Base-by-base conservation (phyloP, 2,329 filamentous ascomycete species). In the Stemphylium vesicarium region DNA sequence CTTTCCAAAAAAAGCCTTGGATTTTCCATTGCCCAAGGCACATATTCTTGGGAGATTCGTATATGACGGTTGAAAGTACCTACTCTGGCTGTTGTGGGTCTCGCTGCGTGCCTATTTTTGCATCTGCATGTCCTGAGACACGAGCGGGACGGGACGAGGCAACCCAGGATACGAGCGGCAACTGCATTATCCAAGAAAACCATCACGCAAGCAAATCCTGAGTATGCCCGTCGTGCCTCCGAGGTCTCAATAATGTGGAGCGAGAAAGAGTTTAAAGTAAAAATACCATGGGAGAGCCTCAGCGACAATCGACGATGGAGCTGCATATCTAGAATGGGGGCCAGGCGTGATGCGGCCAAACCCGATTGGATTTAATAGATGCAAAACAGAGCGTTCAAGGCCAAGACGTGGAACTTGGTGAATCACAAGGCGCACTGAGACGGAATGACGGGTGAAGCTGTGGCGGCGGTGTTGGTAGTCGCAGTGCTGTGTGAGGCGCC, bases 111-210 rank as follows among this genome's bases (percentile, higher is more conserved):
- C 16, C 20, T 44, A 50, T 53, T 42, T 43, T 43, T 38, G 56
- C 33, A 44, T 11, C 32, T 37, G 41, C 36, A 15, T 50, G 24
- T 29, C 33, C 56, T 48, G 48, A 46, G 26, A 41, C 45, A 29
- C 15, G 37, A 13, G 49, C 53, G 45, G 56, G 53, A 35, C 49
- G 53, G 53, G 38, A 42, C 49, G 56, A 59, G 45, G 48, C 41
- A 47, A 11, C 31, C 32, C 42, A 15, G n/a, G 31, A 37, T 26
- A 26, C 24, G 6, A 26, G 24, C 24, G 24, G 24, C 24, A 8
- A 26, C 8, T 26, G 5, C 24, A 9, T 7, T 26, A 26, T 26
- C 24, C 7, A 26, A 6, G 24, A 26, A 26, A 7, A 26, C 8
- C 24, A 26, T 26, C 24, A 26, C 2, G 6, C 24, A 26, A 26